These are phyloP conservation scores for Omphalotus olearius DNA, from an alignment of 1,284 basidiomycete species.

Conservation along the genomic window DNA sequence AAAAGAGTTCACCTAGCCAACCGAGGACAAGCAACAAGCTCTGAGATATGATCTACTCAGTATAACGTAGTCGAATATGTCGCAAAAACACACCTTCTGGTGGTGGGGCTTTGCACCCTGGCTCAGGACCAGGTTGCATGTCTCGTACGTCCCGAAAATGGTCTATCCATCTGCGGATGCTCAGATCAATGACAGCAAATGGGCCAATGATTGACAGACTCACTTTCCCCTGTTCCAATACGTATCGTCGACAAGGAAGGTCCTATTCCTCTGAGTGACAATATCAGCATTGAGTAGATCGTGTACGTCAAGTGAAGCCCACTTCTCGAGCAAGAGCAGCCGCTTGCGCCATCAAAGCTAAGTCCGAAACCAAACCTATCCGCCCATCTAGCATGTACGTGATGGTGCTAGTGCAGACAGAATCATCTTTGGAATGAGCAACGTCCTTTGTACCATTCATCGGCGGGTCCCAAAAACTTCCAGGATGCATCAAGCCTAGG, in stretches of 20 bases:
- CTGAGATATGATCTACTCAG: conserved; percentile 26
- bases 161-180: conserved; percentile 51
- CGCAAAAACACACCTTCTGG: conserved; percentile 30
- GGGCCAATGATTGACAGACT: conserved; percentile 18
- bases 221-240: conserved; percentile 71
- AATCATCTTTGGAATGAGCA: conserved; percentile 37
- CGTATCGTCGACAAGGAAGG: conserved; percentile 51
- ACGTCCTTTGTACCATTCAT: conserved; percentile 41
- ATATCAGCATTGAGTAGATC: not conserved
- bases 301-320: not conserved
- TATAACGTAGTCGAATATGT: too few species aligned
- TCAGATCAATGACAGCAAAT: conserved; percentile 1
- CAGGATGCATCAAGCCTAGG: conserved; percentile 44
- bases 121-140: conserved; percentile 61
- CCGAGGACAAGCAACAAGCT: conserved; percentile 71
- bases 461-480: conserved; percentile 48
- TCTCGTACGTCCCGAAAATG: conserved; percentile 55
- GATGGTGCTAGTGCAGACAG: conserved; percentile 53
- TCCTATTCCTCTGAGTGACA: conserved; percentile 38
- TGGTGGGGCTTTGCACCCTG: conserved; percentile 56
- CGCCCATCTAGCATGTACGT: conserved; percentile 68
- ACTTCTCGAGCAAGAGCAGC: conserved; percentile 65
- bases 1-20: conserved; percentile 45
- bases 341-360: conserved; percentile 61
- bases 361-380: conserved; percentile 58